Conservation (phyloP, 2,329 filamentous ascomycete species). For the Aureobasidium sp. region DNA sequence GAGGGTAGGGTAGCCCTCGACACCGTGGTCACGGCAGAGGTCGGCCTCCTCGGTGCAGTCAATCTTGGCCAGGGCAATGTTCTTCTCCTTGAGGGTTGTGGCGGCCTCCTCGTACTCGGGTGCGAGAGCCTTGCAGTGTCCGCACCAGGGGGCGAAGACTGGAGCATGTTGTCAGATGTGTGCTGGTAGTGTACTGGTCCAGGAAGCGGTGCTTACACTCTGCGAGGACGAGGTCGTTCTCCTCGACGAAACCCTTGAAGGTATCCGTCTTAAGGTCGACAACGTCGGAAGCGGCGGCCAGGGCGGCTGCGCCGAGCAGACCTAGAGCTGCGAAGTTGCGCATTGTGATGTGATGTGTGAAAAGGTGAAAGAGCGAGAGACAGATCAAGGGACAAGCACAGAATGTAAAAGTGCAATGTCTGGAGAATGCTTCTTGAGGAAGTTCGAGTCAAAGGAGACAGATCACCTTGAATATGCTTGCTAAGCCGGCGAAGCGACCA, state of each 20-base stretch:
- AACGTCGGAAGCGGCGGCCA: constrained; percentile 68
- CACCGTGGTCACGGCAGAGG: constrained; percentile 80
- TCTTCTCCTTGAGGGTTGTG: constrained; percentile 77
- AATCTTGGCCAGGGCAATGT: constrained; percentile 75
- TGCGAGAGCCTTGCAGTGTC: constrained; percentile 97
- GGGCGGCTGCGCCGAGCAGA: constrained; percentile 47
- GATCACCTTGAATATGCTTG: neutral
- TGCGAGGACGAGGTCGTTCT: constrained; percentile 81
- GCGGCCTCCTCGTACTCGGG: constrained; percentile 86
- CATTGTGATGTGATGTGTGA: constrained; percentile 15
- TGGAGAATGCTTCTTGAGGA: neutral
- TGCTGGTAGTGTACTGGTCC: neutral
- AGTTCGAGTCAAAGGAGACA: neutral
- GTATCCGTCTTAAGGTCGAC: constrained; percentile 74
- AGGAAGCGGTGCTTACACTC: constrained; percentile 60
- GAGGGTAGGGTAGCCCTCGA: constrained; percentile 96
- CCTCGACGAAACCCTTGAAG: constrained; percentile 78
- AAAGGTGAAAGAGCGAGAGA: neutral
- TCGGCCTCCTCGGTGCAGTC: constrained; percentile 94
- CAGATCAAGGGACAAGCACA: constrained; percentile 1
- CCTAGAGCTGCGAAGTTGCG: constrained; percentile 25
- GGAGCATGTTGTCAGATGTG: neutral
- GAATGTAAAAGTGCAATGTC: neutral
- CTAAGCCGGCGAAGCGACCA: constrained; percentile 1
- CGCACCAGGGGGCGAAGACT: constrained; percentile 96